These are phyloP conservation scores for Chrysophaeum taylorii DNA, from an alignment of 352 stramenopile genomes.

Conservation along the genomic window DNA sequence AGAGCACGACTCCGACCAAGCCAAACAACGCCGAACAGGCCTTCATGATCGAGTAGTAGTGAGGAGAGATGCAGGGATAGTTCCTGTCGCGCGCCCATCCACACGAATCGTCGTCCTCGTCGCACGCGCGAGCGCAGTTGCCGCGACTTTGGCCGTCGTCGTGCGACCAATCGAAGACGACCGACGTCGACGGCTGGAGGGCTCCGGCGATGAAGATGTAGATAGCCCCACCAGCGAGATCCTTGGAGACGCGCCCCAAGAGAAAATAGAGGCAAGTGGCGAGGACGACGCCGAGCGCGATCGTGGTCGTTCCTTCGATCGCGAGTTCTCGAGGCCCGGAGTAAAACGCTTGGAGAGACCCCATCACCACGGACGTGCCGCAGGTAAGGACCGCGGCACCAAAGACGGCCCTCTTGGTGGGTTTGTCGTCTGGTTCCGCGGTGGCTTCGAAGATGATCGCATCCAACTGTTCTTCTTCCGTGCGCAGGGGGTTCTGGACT, in stretches of 20 bases:
- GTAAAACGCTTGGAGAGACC: conserved; percentile 5
- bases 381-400: neutral
- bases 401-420: conserved; percentile 10
- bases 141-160: neutral
- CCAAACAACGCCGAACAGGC: conserved; percentile 52
- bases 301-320: neutral
- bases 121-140: neutral
- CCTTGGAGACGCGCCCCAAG: neutral
- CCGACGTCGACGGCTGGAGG: conserved; percentile 54
- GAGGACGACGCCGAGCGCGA: neutral
- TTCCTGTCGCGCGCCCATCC: conserved; percentile 58
- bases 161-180: conserved; percentile 46
- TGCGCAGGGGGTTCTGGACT: too few relatives aligned
- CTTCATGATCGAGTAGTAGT: conserved; percentile 42
- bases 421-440: too few relatives aligned
- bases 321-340: neutral
- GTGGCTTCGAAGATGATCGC: too few relatives aligned
- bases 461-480: too few relatives aligned
- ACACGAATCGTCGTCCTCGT: conserved; percentile 58
- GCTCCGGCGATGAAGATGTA: conserved; percentile 43
- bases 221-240: conserved; percentile 14
- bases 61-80: conserved; percentile 56
- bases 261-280: neutral
- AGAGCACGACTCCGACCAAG: conserved; percentile 19
- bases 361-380: conserved; percentile 17